phyloP scores from a whole-genome alignment of 768 basidiomycete genomes.

The Boletus huronensis region DNA sequence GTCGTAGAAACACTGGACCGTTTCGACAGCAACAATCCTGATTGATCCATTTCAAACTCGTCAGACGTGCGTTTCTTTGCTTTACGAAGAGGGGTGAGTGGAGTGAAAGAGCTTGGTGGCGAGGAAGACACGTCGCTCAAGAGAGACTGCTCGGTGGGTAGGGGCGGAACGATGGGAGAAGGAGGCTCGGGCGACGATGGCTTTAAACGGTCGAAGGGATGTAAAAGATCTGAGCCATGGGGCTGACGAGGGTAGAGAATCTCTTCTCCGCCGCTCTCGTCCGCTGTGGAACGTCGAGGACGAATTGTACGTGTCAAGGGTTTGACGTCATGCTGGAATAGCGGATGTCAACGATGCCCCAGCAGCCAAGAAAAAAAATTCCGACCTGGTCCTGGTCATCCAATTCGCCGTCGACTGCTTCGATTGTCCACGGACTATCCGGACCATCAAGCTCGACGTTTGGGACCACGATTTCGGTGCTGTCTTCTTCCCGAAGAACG shows the following conservation, averaged over 20 bases:
- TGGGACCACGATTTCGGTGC: slow-evolving; percentile 26
- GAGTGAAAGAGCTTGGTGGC: slow-evolving; percentile 64
- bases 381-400: slow-evolving; percentile 69
- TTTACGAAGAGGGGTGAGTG: slow-evolving; percentile 42
- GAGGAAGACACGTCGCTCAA: slow-evolving; percentile 34
- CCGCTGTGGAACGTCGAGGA: slow-evolving; percentile 60
- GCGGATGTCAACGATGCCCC: neutral
- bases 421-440: slow-evolving; percentile 87
- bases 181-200: slow-evolving; percentile 27
- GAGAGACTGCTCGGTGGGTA: slow-evolving; percentile 31
- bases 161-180: slow-evolving; percentile 29
- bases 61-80: slow-evolving; percentile 77
- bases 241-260: slow-evolving; percentile 80
- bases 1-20: slow-evolving; percentile 32
- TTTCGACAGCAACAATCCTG: slow-evolving; percentile 57
- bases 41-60: slow-evolving; percentile 77
- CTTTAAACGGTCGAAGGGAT: slow-evolving; percentile 34
- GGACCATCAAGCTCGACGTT: slow-evolving; percentile 50
- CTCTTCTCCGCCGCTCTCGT: slow-evolving; percentile 88
- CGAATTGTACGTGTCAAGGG: slow-evolving; percentile 50
- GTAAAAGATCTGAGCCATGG: slow-evolving; percentile 25
- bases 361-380: slow-evolving; percentile 6
- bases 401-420: slow-evolving; percentile 76
- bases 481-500: slow-evolving; percentile 31
- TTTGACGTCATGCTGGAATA: slow-evolving; percentile 42